Evolutionary conservation across 805 yeast species (phyloP), one percentile per base, ranked within the genome.

Genomic region (Ogataea corticis): DNA sequence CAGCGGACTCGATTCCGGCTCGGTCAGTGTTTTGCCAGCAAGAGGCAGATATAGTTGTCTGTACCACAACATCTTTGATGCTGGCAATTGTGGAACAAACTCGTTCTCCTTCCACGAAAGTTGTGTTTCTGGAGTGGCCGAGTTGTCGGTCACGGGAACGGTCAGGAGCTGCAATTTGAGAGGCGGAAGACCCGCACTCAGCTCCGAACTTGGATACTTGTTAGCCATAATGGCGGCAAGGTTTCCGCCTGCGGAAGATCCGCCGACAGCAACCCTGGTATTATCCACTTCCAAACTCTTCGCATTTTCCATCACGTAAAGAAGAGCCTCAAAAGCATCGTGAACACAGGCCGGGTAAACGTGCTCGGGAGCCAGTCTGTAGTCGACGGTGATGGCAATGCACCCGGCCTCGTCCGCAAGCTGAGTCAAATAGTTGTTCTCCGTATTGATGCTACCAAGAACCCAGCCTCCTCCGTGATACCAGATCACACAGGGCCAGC

Each of bases 291-390:
- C 59, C 31, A 68, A 48, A 12, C 48, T 49, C 28, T 54, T 59
- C 11, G 59, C 51, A 4, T 59, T 59, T 12, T 55, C 53, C 54
- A 56, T 51, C 19, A 59, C 57, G 57, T 65, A 69, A 15, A 68
- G 13, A 13, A 64, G 50, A 3, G 76, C 57, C 44, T 66, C 69
- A 47, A 61, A 71, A 13, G 72, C 55, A 58, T 75, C 80, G 10
- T 74, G 67, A 2, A 71, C 67, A 33, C 72, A 65, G n/a, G 77
- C 75, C 4, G 81, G 80, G 56, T 62, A 76, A 21, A 73, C 73
- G 52, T 61, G 50, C 53, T 76, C 78, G 3, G 80, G 80, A 0
- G 79, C 79, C 42, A 74, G 57, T 32, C 80, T 49, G 55, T 76
- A 76, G 54, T 75, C 78, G 16, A 75, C 73, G 10, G 70, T 61